Conservation (phyloP, 495 filamentous ascomycete species). For the Xylaria grammica region DNA sequence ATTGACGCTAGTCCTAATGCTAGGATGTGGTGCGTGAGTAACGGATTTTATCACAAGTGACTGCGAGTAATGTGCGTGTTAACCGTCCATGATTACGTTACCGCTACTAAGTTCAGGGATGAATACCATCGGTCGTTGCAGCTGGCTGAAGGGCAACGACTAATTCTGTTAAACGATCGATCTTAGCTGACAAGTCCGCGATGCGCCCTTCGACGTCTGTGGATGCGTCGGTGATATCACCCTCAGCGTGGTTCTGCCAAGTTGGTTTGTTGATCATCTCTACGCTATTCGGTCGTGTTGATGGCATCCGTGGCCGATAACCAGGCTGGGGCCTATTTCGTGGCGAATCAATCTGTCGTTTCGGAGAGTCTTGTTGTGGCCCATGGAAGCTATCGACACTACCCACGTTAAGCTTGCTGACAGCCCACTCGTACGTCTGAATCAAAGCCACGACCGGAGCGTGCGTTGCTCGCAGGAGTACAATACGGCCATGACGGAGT, state of each 20-base stretch:
- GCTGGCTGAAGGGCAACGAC: conserved; percentile 45
- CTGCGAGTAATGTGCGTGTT: not conserved
- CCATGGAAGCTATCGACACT: conserved; percentile 40
- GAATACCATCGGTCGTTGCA: conserved; percentile 22
- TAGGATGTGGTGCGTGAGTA: not conserved
- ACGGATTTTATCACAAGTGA: not conserved
- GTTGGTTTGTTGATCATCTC: conserved; percentile 27
- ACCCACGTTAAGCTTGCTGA: conserved; percentile 33
- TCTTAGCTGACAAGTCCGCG: conserved; percentile 51
- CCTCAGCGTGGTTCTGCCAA: conserved; percentile 23
- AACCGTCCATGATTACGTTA: not conserved
- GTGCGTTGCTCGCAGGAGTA: conserved; percentile 71
- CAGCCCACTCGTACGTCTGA: conserved; percentile 53
- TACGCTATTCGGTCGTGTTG: conserved; percentile 27
- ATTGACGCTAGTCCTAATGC: not conserved
- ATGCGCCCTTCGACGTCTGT: conserved; percentile 50
- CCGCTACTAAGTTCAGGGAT: conserved; percentile 11
- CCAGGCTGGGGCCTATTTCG: conserved; percentile 21
- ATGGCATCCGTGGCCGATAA: conserved; percentile 25
- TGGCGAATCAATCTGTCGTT: conserved; percentile 18
- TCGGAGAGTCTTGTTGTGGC: conserved; percentile 31
- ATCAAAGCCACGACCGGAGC: conserved; percentile 59
- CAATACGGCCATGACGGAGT: conserved; percentile 74
- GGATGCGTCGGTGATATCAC: conserved; percentile 36
- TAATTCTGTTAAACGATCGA: conserved; percentile 52